A percentile compares a stretch with the other conserved stretches of the same genome.
Evolutionary conservation across 805 yeast species (phyloP).

Genomic region (Pichia cephalocereana): DNA sequence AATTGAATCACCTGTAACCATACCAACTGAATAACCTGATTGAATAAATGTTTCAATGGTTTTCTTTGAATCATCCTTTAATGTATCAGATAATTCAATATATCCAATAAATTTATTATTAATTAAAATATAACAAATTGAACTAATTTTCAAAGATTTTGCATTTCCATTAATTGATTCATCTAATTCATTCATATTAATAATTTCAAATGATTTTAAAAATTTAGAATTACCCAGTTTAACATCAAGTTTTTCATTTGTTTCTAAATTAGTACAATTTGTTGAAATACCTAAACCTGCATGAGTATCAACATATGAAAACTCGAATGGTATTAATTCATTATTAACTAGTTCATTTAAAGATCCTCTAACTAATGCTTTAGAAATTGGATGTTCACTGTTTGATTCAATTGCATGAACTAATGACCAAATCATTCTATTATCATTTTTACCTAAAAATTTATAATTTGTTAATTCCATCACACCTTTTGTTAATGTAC

Average conservation of each 20-base stretch:
- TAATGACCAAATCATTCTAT: constrained; percentile 37
- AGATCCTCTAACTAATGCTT: constrained; percentile 44
- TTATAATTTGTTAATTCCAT: constrained; percentile 38
- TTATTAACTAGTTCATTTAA: constrained; percentile 1
- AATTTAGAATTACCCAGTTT: constrained; percentile 47
- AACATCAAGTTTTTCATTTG: constrained; percentile 22
- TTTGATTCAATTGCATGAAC: constrained; percentile 52
- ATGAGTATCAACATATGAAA: constrained; percentile 29
- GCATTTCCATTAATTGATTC: constrained; percentile 5
- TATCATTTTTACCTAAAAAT: constrained; percentile 11
- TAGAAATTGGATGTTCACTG: constrained; percentile 86
- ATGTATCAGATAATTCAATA: constrained; percentile 55
- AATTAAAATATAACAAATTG: constrained; percentile 37
- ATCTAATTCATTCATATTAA: constrained; percentile 15
- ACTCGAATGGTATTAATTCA: constrained; percentile 9
- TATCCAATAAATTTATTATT: constrained; percentile 53
- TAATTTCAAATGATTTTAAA: constrained; percentile 22
- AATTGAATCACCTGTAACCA: constrained; percentile 83
- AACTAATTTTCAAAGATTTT: constrained; percentile 10
- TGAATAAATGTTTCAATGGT: constrained; percentile 47
- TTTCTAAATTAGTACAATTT: constrained; percentile 9
- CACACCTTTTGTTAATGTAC: constrained; percentile 82
- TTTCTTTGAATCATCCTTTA: constrained; percentile 55
- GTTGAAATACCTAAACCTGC: constrained; percentile 40
- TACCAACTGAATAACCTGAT: constrained; percentile 56